phyloP scores from a whole-genome alignment of 768 basidiomycete genomes.

The Rhizopogon rudus region DNA sequence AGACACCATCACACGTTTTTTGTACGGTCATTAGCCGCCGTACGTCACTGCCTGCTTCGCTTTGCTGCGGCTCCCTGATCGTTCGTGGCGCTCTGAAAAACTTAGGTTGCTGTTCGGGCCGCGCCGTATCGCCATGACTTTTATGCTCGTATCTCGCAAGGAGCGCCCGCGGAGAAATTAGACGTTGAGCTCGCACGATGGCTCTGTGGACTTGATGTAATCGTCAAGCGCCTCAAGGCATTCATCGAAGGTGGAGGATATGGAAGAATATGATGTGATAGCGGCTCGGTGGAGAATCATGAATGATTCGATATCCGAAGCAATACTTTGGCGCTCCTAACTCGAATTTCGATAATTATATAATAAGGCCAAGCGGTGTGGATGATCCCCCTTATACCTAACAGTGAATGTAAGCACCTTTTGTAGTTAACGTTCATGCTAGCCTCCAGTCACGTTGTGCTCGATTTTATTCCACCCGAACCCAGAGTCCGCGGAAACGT shows the following conservation, averaged over 20 bases:
- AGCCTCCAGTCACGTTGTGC: background rate
- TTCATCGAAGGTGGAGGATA: conserved; percentile 59
- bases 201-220: conserved; percentile 54
- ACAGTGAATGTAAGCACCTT: background rate
- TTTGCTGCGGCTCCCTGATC: background rate
- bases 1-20: conserved; percentile 63
- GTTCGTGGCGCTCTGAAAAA: background rate
- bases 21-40: conserved; percentile 45
- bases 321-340: background rate
- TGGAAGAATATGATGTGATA: conserved; percentile 40
- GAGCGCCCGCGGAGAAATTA: conserved; percentile 56
- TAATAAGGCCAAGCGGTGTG: background rate
- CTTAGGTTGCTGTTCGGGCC: conserved; percentile 56
- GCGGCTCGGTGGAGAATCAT: conserved; percentile 15
- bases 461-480: background rate
- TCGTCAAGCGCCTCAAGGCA: conserved; percentile 43
- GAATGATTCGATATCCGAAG: background rate
- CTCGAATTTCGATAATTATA: background rate
- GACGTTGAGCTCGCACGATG: conserved; percentile 54
- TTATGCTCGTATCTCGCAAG: conserved; percentile 56
- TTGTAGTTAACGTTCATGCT: too few relatives aligned
- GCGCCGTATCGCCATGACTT: conserved; percentile 62
- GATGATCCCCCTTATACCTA: background rate
- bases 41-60: conserved; percentile 15
- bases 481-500: background rate